Evolutionary conservation across 495 filamentous ascomycete species (phyloP).

Genomic region (Lasiosphaeris hirsuta): DNA sequence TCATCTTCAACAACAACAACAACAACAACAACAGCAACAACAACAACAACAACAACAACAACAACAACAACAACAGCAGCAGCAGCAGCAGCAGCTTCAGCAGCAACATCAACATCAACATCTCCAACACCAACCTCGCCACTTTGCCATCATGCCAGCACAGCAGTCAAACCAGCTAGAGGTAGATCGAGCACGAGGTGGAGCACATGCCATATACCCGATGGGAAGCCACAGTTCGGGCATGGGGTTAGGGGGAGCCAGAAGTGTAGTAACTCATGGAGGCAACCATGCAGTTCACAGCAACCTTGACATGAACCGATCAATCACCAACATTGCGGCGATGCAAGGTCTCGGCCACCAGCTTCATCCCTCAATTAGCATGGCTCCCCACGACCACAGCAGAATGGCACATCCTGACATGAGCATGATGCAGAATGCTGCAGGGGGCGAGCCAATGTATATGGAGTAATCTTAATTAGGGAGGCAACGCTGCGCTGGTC

Average conservation of each 20-base stretch:
- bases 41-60: no score
- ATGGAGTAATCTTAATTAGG: conserved; percentile 27
- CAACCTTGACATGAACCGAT: conserved; percentile 11
- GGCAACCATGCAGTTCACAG: background rate
- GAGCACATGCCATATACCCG: background rate
- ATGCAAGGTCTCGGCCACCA: background rate
- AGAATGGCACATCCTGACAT: conserved; percentile 18
- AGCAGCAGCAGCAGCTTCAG: conserved; percentile 12
- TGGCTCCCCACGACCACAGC: conserved; percentile 20
- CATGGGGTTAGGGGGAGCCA: background rate
- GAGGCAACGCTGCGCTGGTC: background rate
- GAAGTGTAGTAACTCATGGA: conserved; percentile 1
- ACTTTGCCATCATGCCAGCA: background rate
- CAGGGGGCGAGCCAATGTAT: conserved; percentile 40
- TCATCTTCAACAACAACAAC: conserved; percentile 8
- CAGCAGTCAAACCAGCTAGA: conserved; percentile 9
- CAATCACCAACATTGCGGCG: conserved; percentile 20
- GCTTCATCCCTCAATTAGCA: background rate
- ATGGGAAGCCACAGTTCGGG: background rate
- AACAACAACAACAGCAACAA: background rate
- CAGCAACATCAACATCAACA: background rate
- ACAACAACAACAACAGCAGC: conserved; percentile 15
- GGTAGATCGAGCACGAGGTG: conserved; percentile 6
- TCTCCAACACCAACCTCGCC: background rate
- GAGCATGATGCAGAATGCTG: conserved; percentile 34